Percentiles rank a stretch among this genome's conserved stretches.
Evolutionary conservation across 768 basidiomycete genomes (phyloP).

Genomic region (Termitomyces sp.): DNA sequence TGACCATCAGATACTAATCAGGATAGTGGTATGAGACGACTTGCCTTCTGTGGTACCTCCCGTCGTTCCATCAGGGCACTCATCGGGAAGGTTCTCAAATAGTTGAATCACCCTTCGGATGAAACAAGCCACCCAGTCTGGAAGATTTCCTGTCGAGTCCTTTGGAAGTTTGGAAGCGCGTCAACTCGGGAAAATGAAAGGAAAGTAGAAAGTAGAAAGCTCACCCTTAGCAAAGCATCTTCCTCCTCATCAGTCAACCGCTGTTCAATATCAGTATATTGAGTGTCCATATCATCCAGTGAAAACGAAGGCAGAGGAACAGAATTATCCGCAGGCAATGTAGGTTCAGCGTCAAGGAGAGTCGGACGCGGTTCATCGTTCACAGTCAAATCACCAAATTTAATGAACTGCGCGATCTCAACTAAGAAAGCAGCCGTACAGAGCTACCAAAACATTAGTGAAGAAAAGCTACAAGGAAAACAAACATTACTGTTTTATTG

Average conservation of each 20-base stretch:
- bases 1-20: neutral
- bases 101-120: conserved; percentile 73
- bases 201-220: neutral
- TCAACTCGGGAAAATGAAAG: neutral
- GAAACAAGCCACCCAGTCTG: conserved; percentile 81
- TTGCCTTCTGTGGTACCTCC: conserved; percentile 63
- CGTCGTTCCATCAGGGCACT: conserved; percentile 57
- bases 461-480: neutral
- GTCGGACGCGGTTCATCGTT: conserved; percentile 23
- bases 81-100: conserved; percentile 83
- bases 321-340: conserved; percentile 20
- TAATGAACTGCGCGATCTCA: conserved; percentile 70
- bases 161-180: conserved; percentile 16
- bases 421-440: conserved; percentile 73
- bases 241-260: conserved; percentile 57
- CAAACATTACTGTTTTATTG: conserved; percentile 55
- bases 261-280: conserved; percentile 31
- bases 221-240: conserved; percentile 56
- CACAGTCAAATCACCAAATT: conserved; percentile 58
- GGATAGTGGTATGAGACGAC: neutral
- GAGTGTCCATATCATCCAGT: conserved; percentile 31
- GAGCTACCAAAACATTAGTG: conserved; percentile 33
- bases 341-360: conserved; percentile 27
- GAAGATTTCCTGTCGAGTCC: conserved; percentile 68
- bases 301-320: conserved; percentile 31